Evolutionary conservation across 2,329 filamentous ascomycete species (phyloP).

Genomic region (Capronia epimyces): DNA sequence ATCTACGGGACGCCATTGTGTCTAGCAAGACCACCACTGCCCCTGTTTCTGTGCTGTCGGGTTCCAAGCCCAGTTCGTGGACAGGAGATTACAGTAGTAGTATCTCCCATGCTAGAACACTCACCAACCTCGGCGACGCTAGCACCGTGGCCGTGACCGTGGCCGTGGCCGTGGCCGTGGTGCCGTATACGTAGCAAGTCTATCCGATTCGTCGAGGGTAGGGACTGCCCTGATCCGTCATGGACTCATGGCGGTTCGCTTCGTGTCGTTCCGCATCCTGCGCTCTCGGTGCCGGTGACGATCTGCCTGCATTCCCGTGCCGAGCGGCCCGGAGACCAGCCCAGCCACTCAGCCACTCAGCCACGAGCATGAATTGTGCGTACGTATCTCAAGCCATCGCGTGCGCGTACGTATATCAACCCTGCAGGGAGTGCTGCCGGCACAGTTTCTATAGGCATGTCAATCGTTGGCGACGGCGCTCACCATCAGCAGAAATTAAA

Average conservation of each 20-base stretch:
- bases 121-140: conserved; percentile 35
- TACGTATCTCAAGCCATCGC: conserved; percentile 53
- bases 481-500: too few relatives aligned
- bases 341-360: too few relatives aligned
- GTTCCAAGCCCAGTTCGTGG: conserved; percentile 27
- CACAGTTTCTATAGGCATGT: conserved; percentile 6
- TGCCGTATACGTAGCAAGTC: conserved; percentile 39
- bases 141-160: too few relatives aligned
- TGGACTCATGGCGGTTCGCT: conserved; percentile 47
- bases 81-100: conserved; percentile 28
- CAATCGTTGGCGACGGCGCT: too few relatives aligned
- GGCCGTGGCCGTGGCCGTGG: conserved; percentile 21
- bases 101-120: conserved; percentile 29
- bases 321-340: conserved; percentile 35
- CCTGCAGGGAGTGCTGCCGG: conserved; percentile 12
- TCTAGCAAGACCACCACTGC: not conserved
- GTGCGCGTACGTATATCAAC: conserved; percentile 16
- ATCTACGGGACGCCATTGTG: too few relatives aligned
- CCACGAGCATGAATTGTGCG: conserved; percentile 54
- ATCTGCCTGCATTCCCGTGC: conserved; percentile 40
- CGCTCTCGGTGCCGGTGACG: conserved; percentile 44
- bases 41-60: too few relatives aligned
- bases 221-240: conserved; percentile 45
- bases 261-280: conserved; percentile 50
- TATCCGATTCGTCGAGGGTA: conserved; percentile 41